Evolutionary conservation across 495 filamentous ascomycete species (phyloP), one percentile per base, ranked within the genome.

Genomic region (Glonium stellatum): DNA sequence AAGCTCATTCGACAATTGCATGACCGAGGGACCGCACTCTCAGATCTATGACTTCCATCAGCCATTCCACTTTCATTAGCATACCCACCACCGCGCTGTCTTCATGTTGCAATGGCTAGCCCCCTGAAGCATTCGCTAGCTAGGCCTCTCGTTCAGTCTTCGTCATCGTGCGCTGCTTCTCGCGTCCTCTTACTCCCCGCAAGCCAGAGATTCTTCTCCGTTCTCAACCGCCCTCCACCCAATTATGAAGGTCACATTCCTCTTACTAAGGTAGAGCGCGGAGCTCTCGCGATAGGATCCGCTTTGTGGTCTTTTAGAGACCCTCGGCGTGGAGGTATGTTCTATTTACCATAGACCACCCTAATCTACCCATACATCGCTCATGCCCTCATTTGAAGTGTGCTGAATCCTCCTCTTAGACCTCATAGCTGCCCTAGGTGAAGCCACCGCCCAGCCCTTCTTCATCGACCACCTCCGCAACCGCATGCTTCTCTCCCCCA

Each of bases 221-320:
- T 86, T 58, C 82, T 92, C 63, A 85, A 86, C 71, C 87, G 92
- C 13, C 92, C 92, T 35, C 81, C 70, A 35, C 87, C 89, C 36
- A 88, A 86, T 64, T 98, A 98, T 79, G 84, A 88, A 0, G 88
- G 89, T 69, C 95, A 99, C 82, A 81, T 97, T 22, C 95, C 95
- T 22, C 86, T 97, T 60, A 92, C 85, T 12, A 73, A 72, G 11
- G 61, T 89, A 49, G 92, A 97, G 75, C 84, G 86, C 49, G 81
- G 80, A 59, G 84, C 83, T 22, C 80, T 98, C 0, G 88, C 92
- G 13, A 69, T 92, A 54, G 91, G 92, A 22, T 93, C 89, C 13
- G 92, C 90, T 27, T 67, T 97, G 10, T 80, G 84, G 54, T 89
- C 88, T 46, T 78, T 97, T 19, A 61, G 87, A 0, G 85, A 97